Conservation (phyloP, 2,329 filamentous ascomycete species). For the Colletotrichum brevisporum region DNA sequence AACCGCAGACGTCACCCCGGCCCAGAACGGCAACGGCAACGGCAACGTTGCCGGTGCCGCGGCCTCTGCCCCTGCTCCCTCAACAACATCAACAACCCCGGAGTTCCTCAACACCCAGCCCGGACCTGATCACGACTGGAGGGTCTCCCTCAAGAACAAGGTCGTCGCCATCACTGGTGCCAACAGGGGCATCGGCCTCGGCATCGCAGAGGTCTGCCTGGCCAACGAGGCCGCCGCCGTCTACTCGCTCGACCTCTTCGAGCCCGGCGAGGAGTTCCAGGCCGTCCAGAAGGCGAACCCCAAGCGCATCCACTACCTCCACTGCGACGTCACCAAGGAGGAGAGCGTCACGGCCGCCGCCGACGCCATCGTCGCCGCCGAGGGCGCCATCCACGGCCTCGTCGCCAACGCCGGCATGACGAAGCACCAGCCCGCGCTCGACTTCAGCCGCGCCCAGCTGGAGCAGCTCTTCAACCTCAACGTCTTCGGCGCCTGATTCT, state of each 20-base stretch:
- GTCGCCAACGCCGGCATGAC: slow-evolving; percentile 33
- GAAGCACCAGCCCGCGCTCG: slow-evolving; percentile 49
- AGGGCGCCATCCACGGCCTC: slow-evolving; percentile 56
- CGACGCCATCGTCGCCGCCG: slow-evolving; percentile 54
- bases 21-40: slow-evolving; percentile 3
- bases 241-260: slow-evolving; percentile 47
- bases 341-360: slow-evolving; percentile 56
- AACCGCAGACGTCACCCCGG: slow-evolving; percentile 6
- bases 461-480: slow-evolving; percentile 55
- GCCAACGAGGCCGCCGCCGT: slow-evolving; percentile 57
- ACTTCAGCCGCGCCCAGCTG: slow-evolving; percentile 49
- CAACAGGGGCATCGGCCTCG: slow-evolving; percentile 61
- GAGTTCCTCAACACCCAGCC: slow-evolving; percentile 51
- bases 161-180: slow-evolving; percentile 59
- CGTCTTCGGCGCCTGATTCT: slow-evolving; percentile 60
- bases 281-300: slow-evolving; percentile 53
- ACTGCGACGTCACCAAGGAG: slow-evolving; percentile 61
- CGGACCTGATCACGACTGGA: slow-evolving; percentile 51
- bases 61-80: background rate
- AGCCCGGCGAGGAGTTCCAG: slow-evolving; percentile 45
- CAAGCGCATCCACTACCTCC: slow-evolving; percentile 59
- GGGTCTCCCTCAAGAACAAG: slow-evolving; percentile 52
- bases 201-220: slow-evolving; percentile 61
- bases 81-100: background rate
- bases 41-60: slow-evolving; percentile 8